Conservation (phyloP, 2,329 filamentous ascomycete genomes). For the Lizonia empirigonia region DNA sequence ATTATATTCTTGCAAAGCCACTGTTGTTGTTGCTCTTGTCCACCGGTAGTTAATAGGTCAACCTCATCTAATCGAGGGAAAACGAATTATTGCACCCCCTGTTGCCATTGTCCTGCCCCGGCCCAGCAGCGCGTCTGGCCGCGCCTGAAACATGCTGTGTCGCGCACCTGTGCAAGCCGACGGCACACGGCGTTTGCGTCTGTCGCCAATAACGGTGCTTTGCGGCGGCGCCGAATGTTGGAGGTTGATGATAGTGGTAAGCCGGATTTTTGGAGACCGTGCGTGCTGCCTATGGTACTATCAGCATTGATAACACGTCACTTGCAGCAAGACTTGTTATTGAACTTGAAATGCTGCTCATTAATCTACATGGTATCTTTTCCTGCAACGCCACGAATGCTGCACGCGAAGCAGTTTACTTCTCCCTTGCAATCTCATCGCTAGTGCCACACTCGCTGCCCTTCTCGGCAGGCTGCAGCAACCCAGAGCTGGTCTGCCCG, state of each 20-base stretch:
- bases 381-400: slow-evolving; percentile 5
- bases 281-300: background rate
- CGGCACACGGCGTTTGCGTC: too few species aligned
- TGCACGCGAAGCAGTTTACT: slow-evolving; percentile 2
- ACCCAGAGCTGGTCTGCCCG: slow-evolving; percentile 15
- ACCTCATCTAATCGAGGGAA: too few species aligned
- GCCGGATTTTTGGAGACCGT: background rate
- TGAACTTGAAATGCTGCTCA: background rate
- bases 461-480: slow-evolving; percentile 26
- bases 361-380: slow-evolving; percentile 19
- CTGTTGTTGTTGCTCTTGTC: too few species aligned
- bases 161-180: slow-evolving; percentile 9
- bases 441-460: slow-evolving; percentile 18
- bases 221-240: slow-evolving; percentile 6
- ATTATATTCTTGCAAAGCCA: too few species aligned
- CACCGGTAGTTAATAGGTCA: too few species aligned
- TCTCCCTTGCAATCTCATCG: slow-evolving; percentile 14
- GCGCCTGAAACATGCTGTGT: slow-evolving; percentile 13
- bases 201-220: slow-evolving; percentile 2
- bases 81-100: too few species aligned
- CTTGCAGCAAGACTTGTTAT: background rate
- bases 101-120: slow-evolving; percentile 1
- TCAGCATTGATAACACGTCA: too few species aligned
- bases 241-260: slow-evolving; percentile 5
- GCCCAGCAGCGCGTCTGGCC: slow-evolving; percentile 4